phyloP scores from a whole-genome alignment of 495 filamentous ascomycete species.

The Clohesyomyces aquaticus region DNA sequence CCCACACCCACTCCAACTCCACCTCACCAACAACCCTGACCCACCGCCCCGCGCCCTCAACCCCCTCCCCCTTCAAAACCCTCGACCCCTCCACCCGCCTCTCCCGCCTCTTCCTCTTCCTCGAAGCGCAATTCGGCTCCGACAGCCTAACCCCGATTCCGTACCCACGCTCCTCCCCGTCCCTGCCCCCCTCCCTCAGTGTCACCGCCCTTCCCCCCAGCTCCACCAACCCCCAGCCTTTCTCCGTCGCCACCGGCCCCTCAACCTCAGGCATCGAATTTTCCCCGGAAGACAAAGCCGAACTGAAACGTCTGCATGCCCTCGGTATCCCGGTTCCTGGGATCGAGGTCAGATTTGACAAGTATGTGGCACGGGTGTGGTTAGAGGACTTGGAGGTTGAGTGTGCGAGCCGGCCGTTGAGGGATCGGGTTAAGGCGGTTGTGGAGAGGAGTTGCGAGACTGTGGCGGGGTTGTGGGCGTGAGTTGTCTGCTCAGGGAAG shows the following conservation, averaged over 20 bases:
- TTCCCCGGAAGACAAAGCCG: constrained; percentile 50
- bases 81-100: constrained; percentile 74
- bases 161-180: constrained; percentile 51
- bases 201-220: neutral
- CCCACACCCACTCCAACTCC: constrained; percentile 48
- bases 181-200: constrained; percentile 37
- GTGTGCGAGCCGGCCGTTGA: constrained; percentile 70
- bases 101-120: constrained; percentile 86
- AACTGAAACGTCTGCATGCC: constrained; percentile 70
- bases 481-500: constrained; percentile 2
- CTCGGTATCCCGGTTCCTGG: constrained; percentile 88
- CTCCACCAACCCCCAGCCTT: constrained; percentile 29
- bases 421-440: constrained; percentile 80
- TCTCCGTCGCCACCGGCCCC: constrained; percentile 40
- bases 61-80: constrained; percentile 71
- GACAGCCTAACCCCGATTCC: constrained; percentile 74
- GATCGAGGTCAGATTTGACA: constrained; percentile 83
- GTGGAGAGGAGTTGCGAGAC: constrained; percentile 93
- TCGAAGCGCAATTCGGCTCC: constrained; percentile 92
- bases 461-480: constrained; percentile 72
- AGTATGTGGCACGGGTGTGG: constrained; percentile 85
- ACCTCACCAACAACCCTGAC: constrained; percentile 2
- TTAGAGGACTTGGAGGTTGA: constrained; percentile 90
- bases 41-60: constrained; percentile 47
- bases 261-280: neutral